These are phyloP conservation scores for Gautieria morchelliformis DNA, from an alignment of 768 basidiomycete genomes.

Conservation along the genomic window DNA sequence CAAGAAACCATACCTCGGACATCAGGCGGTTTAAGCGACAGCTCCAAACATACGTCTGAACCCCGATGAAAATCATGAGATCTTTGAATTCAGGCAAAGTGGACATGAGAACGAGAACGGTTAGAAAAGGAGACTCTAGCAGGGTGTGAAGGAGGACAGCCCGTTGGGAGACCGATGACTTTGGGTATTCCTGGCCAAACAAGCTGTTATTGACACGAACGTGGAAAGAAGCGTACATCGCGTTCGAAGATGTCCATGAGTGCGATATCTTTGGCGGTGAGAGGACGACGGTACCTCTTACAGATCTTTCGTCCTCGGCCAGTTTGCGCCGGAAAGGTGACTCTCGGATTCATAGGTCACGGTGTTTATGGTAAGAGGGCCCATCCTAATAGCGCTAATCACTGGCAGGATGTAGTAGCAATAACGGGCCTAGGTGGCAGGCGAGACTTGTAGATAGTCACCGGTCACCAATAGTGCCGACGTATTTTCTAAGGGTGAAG, in stretches of 20 bases:
- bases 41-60: constrained; percentile 68
- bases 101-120: constrained; percentile 31
- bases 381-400: too few species aligned
- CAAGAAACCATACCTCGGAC: constrained; percentile 66
- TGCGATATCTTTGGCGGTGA: constrained; percentile 51
- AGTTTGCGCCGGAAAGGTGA: constrained; percentile 40
- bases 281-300: constrained; percentile 63
- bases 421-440: too few species aligned
- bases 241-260: constrained; percentile 80
- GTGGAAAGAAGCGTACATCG: constrained; percentile 34
- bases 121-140: constrained; percentile 21
- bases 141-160: constrained; percentile 25
- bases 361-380: constrained; percentile 27
- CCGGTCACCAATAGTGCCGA: constrained; percentile 70
- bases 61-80: constrained; percentile 34
- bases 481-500: constrained; percentile 77
- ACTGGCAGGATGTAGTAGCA: too few species aligned
- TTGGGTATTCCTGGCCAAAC: constrained; percentile 48
- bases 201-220: background rate
- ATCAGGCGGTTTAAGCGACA: constrained; percentile 34
- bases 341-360: constrained; percentile 43
- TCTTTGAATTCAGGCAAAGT: constrained; percentile 33
- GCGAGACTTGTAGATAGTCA: constrained; percentile 50
- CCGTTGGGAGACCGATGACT: constrained; percentile 48
- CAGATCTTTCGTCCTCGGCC: constrained; percentile 51